These are phyloP conservation scores for Thermothielavioides terrestris DNA, from an alignment of 495 filamentous ascomycete genomes.

Conservation along the genomic window DNA sequence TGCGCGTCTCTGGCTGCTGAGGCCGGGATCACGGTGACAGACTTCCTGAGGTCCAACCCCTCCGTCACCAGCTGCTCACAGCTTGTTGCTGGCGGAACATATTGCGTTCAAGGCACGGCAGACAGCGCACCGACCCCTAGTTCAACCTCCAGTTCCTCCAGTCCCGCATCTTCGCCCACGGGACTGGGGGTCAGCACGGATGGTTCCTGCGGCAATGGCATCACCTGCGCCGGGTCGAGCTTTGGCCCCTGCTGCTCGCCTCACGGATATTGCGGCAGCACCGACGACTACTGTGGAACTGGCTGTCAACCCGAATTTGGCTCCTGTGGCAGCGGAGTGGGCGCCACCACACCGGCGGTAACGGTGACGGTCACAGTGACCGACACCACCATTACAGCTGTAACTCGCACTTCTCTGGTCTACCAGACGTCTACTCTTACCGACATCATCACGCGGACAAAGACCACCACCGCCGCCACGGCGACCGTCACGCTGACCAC, in stretches of 20 bases:
- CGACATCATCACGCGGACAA: conserved; percentile 18
- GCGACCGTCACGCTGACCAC: conserved; percentile 4
- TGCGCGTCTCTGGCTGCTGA: conserved; percentile 17
- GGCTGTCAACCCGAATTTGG: conserved; percentile 35
- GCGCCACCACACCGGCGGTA: neutral
- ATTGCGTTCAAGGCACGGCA: conserved; percentile 18
- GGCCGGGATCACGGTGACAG: conserved; percentile 21
- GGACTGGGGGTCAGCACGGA: conserved; percentile 20
- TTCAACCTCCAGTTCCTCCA: neutral
- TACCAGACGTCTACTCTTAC: conserved; percentile 6
- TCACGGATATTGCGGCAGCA: conserved; percentile 34
- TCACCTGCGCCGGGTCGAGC: conserved; percentile 34
- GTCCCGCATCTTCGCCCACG: neutral
- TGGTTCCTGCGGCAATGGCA: conserved; percentile 31
- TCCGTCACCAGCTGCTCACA: conserved; percentile 18
- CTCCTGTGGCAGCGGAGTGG: conserved; percentile 14
- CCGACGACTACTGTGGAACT: conserved; percentile 28
- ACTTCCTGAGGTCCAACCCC: conserved; percentile 24
- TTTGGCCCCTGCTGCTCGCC: conserved; percentile 37
- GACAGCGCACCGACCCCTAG: neutral
- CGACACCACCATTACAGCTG: conserved; percentile 7
- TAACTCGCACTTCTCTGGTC: conserved; percentile 11
- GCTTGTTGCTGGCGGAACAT: conserved; percentile 12
- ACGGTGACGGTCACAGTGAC: conserved; percentile 12
- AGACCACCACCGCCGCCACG: conserved; percentile 16